Evolutionary conservation across 257 asterid genomes (phyloP).

Genomic region (Nicotiana obtusifolia): DNA sequence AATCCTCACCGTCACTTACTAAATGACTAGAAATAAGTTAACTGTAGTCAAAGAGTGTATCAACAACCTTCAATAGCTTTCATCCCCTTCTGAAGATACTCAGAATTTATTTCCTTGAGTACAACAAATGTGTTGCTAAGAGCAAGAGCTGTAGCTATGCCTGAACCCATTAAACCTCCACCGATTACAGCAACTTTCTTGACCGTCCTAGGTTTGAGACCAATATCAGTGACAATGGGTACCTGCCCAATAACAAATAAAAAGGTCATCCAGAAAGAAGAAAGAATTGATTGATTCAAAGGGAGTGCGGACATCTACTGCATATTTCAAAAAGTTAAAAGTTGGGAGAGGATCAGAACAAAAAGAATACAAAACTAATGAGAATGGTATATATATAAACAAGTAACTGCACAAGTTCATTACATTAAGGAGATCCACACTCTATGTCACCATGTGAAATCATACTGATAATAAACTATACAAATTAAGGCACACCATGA

Average conservation of each 20-base stretch:
- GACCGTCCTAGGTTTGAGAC: slow-evolving; percentile 81
- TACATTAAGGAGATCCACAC: not conserved
- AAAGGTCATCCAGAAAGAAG: not conserved
- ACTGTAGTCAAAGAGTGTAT: not conserved
- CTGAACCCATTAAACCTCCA: slow-evolving; percentile 99
- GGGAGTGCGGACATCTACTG: not conserved
- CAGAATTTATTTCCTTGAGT: slow-evolving; percentile 85
- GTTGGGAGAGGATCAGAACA: not conserved
- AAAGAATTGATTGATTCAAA: not conserved
- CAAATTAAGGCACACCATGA: not conserved
- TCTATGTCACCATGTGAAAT: not conserved
- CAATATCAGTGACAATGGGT: slow-evolving; percentile 77
- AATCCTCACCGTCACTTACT: not conserved
- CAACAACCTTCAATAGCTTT: slow-evolving; percentile 69
- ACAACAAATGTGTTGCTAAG: slow-evolving; percentile 55
- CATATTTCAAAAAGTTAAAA: not conserved
- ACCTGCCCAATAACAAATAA: slow-evolving; percentile 33
- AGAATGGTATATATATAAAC: not conserved
- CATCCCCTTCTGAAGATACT: slow-evolving; percentile 82
- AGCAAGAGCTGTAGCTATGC: slow-evolving; percentile 85
- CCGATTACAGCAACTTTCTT: slow-evolving; percentile 90
- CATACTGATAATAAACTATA: not conserved
- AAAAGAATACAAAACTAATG: not conserved
- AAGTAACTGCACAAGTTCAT: not conserved
- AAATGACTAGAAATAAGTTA: not conserved